A percentile compares a stretch with the other conserved stretches of the same genome.
Conservation (phyloP, 163 green algal genomes). For the Chlorella variabilis region DNA sequence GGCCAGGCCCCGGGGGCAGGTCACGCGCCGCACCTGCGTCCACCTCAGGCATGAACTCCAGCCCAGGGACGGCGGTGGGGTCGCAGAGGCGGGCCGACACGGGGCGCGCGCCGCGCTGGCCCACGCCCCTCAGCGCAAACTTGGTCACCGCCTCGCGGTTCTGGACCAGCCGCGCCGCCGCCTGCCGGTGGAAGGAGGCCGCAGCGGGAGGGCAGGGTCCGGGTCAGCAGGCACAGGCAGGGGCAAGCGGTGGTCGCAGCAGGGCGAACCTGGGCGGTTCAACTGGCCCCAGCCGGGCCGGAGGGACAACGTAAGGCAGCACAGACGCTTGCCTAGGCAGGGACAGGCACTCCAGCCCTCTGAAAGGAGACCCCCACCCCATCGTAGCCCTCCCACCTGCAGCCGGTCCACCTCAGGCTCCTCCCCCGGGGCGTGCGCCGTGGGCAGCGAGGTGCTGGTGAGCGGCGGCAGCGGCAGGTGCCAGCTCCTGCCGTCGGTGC, state of each 20-base stretch:
- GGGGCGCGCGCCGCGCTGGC: conserved; percentile 66
- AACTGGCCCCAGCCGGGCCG: not conserved
- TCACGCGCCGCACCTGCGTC: conserved; percentile 26
- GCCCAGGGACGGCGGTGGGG: conserved; percentile 73
- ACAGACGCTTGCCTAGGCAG: too few relatives aligned
- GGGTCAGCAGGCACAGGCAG: too few relatives aligned
- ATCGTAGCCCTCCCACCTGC: too few relatives aligned
- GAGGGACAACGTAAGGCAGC: too few relatives aligned
- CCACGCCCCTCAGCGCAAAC: conserved; percentile 86
- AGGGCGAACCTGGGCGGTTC: too few relatives aligned
- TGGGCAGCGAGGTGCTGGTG: conserved; percentile 56
- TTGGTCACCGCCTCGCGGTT: conserved; percentile 80
- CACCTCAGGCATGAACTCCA: conserved; percentile 20
- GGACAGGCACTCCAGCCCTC: too few relatives aligned
- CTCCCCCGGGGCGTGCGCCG: conserved; percentile 72
- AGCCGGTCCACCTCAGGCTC: conserved; percentile 24
- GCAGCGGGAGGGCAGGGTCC: too few relatives aligned
- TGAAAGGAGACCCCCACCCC: too few relatives aligned
- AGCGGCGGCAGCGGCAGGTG: conserved; percentile 82
- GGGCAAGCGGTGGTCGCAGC: too few relatives aligned
- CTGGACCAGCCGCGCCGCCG: conserved; percentile 54
- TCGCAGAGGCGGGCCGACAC: conserved; percentile 83
- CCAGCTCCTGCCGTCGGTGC: conserved; percentile 75
- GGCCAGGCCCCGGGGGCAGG: too few relatives aligned
- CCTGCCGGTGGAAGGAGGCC: not conserved